Evolutionary conservation across 106 monocot genomes (phyloP).

Genomic region (Dendrobium chrysotoxum): DNA sequence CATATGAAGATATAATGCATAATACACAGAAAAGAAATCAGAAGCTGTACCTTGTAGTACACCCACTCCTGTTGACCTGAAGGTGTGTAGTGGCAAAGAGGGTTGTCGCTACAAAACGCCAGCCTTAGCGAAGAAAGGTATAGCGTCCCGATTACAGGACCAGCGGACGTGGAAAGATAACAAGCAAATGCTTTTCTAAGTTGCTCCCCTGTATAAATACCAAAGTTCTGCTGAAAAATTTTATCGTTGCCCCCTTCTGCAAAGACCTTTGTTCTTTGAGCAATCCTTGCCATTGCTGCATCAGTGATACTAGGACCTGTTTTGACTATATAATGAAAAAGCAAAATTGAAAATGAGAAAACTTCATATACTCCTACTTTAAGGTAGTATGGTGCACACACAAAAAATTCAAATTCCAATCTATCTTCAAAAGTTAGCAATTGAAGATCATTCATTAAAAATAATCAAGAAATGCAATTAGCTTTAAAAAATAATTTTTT

Average conservation of each 20-base stretch:
- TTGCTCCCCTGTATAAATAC: slow-evolving; percentile 50
- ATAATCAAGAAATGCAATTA: no score
- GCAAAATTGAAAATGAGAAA: background rate
- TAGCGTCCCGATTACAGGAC: slow-evolving; percentile 81
- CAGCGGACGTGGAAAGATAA: slow-evolving; percentile 80
- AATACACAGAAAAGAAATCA: background rate
- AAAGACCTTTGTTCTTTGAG: slow-evolving; percentile 72
- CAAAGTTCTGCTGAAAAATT: slow-evolving; percentile 67
- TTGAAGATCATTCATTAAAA: no score
- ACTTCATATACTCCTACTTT: background rate
- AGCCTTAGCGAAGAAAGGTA: slow-evolving; percentile 63
- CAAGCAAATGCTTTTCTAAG: slow-evolving; percentile 71
- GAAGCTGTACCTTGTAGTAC: slow-evolving; percentile 63
- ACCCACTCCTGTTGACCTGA: slow-evolving; percentile 41
- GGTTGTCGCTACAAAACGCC: slow-evolving; percentile 80
- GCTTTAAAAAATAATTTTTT: no score
- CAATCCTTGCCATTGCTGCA: slow-evolving; percentile 63
- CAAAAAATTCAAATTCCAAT: no score
- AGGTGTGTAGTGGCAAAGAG: slow-evolving; percentile 27
- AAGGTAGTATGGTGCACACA: background rate
- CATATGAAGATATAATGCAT: background rate
- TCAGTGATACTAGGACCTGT: slow-evolving; percentile 60
- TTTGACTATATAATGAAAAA: slow-evolving; percentile 42
- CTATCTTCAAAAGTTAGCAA: no score
- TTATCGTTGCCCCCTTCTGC: slow-evolving; percentile 81